Evolutionary conservation across 768 basidiomycete genomes (phyloP).

Genomic region (Terana coerulea): DNA sequence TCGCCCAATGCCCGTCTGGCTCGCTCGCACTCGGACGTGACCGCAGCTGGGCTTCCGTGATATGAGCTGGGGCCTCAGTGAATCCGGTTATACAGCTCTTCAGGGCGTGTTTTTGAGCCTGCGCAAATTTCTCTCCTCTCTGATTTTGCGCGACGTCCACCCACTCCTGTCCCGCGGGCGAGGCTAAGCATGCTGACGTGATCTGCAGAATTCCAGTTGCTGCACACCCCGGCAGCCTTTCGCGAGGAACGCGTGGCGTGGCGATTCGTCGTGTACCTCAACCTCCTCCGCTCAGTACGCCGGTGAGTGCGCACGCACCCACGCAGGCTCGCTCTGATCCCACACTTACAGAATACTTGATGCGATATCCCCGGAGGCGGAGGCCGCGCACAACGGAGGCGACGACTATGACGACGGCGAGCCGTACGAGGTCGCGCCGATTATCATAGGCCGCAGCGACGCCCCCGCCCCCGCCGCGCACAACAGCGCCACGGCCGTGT

Average conservation of each 20-base stretch:
- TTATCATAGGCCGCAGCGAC: slow-evolving; percentile 49
- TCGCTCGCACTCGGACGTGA: not conserved
- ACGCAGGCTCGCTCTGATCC: not conserved
- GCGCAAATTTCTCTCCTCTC: too few species aligned
- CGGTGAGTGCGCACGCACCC: slow-evolving; percentile 39
- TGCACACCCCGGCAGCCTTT: slow-evolving; percentile 75
- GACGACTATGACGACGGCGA: slow-evolving; percentile 60
- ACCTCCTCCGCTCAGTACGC: slow-evolving; percentile 78
- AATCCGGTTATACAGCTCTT: too few species aligned
- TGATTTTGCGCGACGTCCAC: too few species aligned
- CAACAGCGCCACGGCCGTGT: slow-evolving; percentile 49
- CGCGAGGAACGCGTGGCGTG: slow-evolving; percentile 79
- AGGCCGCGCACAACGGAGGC: slow-evolving; percentile 45
- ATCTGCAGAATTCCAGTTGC: slow-evolving; percentile 71
- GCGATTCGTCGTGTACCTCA: slow-evolving; percentile 86
- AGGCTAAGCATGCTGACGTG: not conserved
- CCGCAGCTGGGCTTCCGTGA: too few species aligned
- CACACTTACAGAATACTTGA: slow-evolving; percentile 59
- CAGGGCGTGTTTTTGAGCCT: too few species aligned
- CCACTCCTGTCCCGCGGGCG: slow-evolving; percentile 3
- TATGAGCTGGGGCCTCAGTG: too few species aligned
- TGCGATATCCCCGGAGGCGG: slow-evolving; percentile 62
- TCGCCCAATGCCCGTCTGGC: not conserved
- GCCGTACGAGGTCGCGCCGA: slow-evolving; percentile 44
- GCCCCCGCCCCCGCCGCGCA: slow-evolving; percentile 46